Evolutionary conservation across 2,329 filamentous ascomycete species (phyloP).

Genomic region (Fusarium sp.): DNA sequence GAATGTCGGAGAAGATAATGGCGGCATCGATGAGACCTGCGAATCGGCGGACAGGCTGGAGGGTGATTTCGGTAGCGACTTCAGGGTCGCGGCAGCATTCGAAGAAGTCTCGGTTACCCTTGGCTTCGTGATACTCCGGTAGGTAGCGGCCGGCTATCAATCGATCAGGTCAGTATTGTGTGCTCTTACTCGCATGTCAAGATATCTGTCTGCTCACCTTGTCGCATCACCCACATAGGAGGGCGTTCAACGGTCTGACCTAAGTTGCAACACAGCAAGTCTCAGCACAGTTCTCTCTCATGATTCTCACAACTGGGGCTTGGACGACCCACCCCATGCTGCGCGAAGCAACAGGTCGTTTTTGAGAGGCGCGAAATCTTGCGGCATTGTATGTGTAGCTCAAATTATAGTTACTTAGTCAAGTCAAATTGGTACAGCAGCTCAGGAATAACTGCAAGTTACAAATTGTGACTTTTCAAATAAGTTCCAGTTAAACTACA

Average conservation of each 20-base stretch:
- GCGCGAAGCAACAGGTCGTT: constrained; percentile 93
- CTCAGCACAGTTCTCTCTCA: constrained; percentile 34
- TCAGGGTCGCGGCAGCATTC: constrained; percentile 95
- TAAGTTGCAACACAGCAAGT: constrained; percentile 49
- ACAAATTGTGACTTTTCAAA: constrained; percentile 15
- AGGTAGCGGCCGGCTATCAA: constrained; percentile 88
- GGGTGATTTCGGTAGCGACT: constrained; percentile 89
- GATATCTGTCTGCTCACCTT: constrained; percentile 70
- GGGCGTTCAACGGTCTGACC: constrained; percentile 91
- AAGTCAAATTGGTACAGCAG: background rate
- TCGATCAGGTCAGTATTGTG: constrained; percentile 7
- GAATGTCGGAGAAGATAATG: constrained; percentile 98
- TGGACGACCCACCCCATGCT: constrained; percentile 75
- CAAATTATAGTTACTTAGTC: background rate
- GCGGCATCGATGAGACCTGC: constrained; percentile 91
- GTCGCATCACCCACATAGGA: constrained; percentile 99
- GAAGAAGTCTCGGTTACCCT: constrained; percentile 93
- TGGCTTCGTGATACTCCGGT: constrained; percentile 96
- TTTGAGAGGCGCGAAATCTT: constrained; percentile 82
- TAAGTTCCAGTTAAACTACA: constrained; percentile 7
- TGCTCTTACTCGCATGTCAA: background rate
- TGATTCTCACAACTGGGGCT: constrained; percentile 4
- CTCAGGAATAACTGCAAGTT: constrained; percentile 14
- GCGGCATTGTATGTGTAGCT: constrained; percentile 63
- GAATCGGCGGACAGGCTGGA: constrained; percentile 94